A percentile compares a stretch with the other conserved stretches of the same genome.
phyloP scores from a whole-genome alignment of 2,329 filamentous ascomycete species.

The Pezicula neosporulosa region DNA sequence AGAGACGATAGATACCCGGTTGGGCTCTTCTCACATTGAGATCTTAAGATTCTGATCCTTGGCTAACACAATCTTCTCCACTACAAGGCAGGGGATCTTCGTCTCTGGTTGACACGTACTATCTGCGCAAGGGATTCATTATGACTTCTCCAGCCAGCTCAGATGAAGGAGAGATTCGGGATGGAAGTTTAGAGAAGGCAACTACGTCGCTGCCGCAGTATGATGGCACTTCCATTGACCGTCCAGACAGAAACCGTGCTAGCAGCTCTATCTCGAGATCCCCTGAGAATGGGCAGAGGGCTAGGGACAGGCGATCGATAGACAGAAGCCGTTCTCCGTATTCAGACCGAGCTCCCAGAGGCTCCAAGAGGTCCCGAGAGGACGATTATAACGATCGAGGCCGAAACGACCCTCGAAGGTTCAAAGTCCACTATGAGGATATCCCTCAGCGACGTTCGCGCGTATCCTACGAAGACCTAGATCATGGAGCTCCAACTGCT shows the following conservation, averaged over 20 bases:
- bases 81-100: constrained; percentile 29
- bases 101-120: constrained; percentile 10
- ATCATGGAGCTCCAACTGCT: constrained; percentile 32
- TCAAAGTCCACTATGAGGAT: constrained; percentile 62
- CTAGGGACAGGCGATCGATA: constrained; percentile 37
- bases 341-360: constrained; percentile 37
- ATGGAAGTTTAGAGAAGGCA: constrained; percentile 79
- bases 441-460: constrained; percentile 40
- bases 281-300: constrained; percentile 38
- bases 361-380: constrained; percentile 64
- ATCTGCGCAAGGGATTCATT: constrained; percentile 16
- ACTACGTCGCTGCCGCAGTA: constrained; percentile 76
- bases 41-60: constrained; percentile 26
- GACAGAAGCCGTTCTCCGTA: constrained; percentile 55
- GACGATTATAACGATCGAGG: constrained; percentile 50
- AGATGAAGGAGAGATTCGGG: constrained; percentile 84
- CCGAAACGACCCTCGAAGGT: constrained; percentile 54
- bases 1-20: constrained; percentile 32
- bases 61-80: constrained; percentile 31
- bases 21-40: constrained; percentile 34
- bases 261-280: constrained; percentile 30
- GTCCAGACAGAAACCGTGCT: constrained; percentile 73
- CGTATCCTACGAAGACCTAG: constrained; percentile 53
- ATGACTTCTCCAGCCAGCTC: constrained; percentile 61
- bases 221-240: constrained; percentile 86